Evolutionary conservation across 2,329 filamentous ascomycete species (phyloP), one percentile per base, ranked within the genome.

Genomic region (Neodidymelliopsis sp.): DNA sequence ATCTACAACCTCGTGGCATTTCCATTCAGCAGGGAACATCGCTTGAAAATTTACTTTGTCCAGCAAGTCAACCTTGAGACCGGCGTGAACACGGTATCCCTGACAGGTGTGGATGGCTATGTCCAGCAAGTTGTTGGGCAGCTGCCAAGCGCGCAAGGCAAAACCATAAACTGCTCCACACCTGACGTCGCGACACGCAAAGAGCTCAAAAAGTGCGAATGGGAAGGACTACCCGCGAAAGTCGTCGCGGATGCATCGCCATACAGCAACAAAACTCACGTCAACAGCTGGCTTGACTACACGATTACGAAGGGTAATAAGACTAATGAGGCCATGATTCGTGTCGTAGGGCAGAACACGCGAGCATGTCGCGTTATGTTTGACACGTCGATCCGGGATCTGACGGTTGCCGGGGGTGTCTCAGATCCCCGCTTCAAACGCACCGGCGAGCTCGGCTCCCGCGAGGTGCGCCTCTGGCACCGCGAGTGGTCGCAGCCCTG

Each of bases 1-100:
- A 81, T 92, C 46, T 97, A 96, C 77, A 96, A 95, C 66, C 82
- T 97, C 4, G 75, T 84, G 2, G 90, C 89, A 1, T 97, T 96
- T 71, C 94, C 94, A 0, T 97, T 97, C 74, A 94, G 90, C 0
- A 76, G 83, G 16, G 81, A 85, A 50, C 89, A 86, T 67, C 84
- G 90, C 27, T 84, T 96, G 71, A 97, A 97, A 73, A 80, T 93
- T 36, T 95, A 86, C 72, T 97, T 97, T 71, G 78, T 89, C 38
- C 92, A 99, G 69, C 83, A 83, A 8, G 78, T 97, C 36, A 84
- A 96, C 58, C 81, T 96, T 8, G 88, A 79, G 57, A 84, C 80
- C 4, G 86, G 86, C n/a, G 75, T 80, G 11, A 90, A 91, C 57
- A 78, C 75, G 2, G 88, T 92, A 29, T 84, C 84, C 19, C 54